These are phyloP conservation scores for Erythrobasidium hasegawianum DNA, from an alignment of 1,284 basidiomycete genomes.

Conservation along the genomic window DNA sequence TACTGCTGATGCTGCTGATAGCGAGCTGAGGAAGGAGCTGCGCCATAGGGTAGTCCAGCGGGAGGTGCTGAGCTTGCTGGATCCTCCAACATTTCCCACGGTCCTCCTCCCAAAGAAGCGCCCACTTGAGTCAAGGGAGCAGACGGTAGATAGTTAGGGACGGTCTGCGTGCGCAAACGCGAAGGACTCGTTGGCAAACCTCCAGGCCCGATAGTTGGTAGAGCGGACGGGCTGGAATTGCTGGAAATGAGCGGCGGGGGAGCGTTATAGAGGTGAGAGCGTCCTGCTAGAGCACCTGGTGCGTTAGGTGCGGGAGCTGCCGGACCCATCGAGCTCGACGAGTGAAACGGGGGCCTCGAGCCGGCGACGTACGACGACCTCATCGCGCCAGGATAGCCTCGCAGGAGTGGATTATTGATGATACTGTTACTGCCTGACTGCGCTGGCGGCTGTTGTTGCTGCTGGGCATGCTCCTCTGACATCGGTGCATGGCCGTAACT, in stretches of 20 bases:
- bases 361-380: slow-evolving; percentile 17
- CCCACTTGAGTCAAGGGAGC: neutral
- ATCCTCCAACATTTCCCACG: slow-evolving; percentile 13
- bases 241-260: slow-evolving; percentile 1
- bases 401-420: neutral
- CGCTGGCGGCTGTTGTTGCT: neutral
- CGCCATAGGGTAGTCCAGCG: neutral
- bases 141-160: neutral
- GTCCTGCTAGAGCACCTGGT: neutral
- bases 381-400: slow-evolving; percentile 8
- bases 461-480: neutral
- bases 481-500: neutral
- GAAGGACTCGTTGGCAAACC: too few species aligned
- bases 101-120: slow-evolving; percentile 1
- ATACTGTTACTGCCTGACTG: neutral
- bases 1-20: neutral
- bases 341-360: slow-evolving; percentile 19
- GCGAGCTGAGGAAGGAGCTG: neutral
- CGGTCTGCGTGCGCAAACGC: neutral
- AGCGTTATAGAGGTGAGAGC: neutral
- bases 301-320: neutral
- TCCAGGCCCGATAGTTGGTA: neutral
- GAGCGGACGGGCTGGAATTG: slow-evolving; percentile 1
- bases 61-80: neutral
- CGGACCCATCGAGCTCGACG: neutral